Base-by-base conservation (phyloP, 352 stramenopile species). In the Globisporangium cystogenes region DNA sequence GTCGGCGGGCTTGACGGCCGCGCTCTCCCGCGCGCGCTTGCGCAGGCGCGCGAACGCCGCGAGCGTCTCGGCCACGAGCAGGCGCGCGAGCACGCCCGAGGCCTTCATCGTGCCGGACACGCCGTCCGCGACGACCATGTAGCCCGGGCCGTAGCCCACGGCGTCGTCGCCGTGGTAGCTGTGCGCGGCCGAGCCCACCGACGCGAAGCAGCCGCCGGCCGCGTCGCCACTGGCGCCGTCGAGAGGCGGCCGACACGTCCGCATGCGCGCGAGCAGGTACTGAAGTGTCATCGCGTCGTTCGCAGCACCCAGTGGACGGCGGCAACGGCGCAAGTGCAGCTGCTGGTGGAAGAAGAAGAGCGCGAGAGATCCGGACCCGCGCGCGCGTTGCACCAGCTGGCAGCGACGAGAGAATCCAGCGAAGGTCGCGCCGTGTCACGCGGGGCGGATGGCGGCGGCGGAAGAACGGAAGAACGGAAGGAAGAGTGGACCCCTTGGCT, bases 41-140 rank as follows among this genome's bases (percentile, higher is more conserved):
- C 73, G 74, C 16, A 93, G 68, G 52, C 90, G 90, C 29, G 65
- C 68, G 15, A 95, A 70, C 45, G 74, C 64, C 7, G 69, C 60
- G 43, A 95, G 63, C 41, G 82, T 91, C 59, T 95, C 85, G 16
- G 80, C 60, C 46, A 95, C 80, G 6, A 95, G 77, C 45, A 90
- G 68, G 2, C 78, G 70, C 36, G 82, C 85, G 18, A 95, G 74
- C 51, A 92, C 81, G 39, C 82, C 82, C 12, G 80, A 92, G 2
- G 82, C 77, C 61, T 95, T 95, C 61, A 86, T 82, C 12, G 85
- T 95, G 36, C 85, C 82, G 3, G 85, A 93, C 23, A 95, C 85
- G 48, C 85, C 85, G 65, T 95, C 85, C 2, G 82, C 80, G 20
- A 93, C 74, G 21, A 93, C 82, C 82, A 95, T 93, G 67, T 89